Base-by-base conservation (phyloP, 371 early-diverging fungal genomes). In the Nematocida parisii region DNA sequence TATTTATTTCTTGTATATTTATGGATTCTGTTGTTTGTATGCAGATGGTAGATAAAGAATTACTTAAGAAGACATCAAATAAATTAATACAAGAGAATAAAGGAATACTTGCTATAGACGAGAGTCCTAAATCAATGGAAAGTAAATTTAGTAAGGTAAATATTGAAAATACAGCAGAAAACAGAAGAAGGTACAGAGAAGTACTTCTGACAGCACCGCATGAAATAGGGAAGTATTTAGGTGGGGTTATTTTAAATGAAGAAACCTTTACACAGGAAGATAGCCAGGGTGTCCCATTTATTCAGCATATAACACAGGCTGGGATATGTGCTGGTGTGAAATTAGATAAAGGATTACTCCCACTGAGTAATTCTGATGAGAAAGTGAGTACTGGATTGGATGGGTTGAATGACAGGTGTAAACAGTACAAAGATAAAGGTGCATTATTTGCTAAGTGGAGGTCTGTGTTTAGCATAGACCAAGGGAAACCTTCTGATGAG, bases 361-460 rank as follows among this genome's bases (percentile, higher is more conserved):
- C 84, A 46, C 74, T 90, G 39, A 71, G 85, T 22, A 71, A 86
- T 22, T 22, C n/a, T 58, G 85, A 85, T 56, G 91, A 90, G 82
- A 89, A 90, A 73, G 88, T 90, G 66, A 89, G 90, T 73, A 88
- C 87, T 39, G 91, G 91, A 71, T 82, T 90, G 40, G 90, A 90
- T 66, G 90, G 89, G 68, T 70, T 91, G 70, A 87, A 84, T 33
- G 86, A 87, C 66, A 85, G 90, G 52, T 88, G 89, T 61, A 81
- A 68, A 52, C 83, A 86, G 71, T 88, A 88, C 85, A 87, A 87
- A 85, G 70, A 82, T 52, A 83, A 83, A 55, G 89, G 89, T 50
- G 90, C 90, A 40, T 85, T 88, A 18, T 90, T 91, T 86, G 89
- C 90, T 71, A 91, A 91, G 82, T 91, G 91, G 91, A 85, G 91